These are phyloP conservation scores for Saccharomyces uvarum DNA, from an alignment of 1,139 yeast genomes.

Conservation along the genomic window DNA sequence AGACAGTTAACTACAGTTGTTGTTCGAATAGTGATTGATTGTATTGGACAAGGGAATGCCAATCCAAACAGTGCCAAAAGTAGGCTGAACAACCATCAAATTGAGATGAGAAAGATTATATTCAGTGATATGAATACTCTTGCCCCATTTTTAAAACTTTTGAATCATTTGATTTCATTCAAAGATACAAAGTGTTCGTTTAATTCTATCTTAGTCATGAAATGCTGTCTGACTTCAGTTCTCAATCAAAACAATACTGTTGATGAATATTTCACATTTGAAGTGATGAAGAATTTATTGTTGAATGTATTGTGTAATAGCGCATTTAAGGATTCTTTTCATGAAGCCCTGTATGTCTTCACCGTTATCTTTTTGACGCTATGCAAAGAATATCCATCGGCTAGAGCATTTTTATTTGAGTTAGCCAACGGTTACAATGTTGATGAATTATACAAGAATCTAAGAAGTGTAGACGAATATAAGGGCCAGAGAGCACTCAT, in stretches of 20 bases:
- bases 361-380: conserved; percentile 72
- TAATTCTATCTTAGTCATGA: conserved; percentile 73
- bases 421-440: conserved; percentile 38
- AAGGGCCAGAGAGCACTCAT: conserved; percentile 71
- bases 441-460: conserved; percentile 49
- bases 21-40: conserved; percentile 81
- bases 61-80: conserved; percentile 26
- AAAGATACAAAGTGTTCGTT: conserved; percentile 89
- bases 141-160: conserved; percentile 69
- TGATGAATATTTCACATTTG: conserved; percentile 61
- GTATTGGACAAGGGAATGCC: conserved; percentile 60
- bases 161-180: conserved; percentile 71
- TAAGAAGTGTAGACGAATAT: conserved; percentile 54
- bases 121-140: conserved; percentile 58
- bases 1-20: conserved; percentile 90
- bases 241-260: conserved; percentile 66
- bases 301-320: conserved; percentile 63
- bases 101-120: conserved; percentile 57
- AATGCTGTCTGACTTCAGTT: conserved; percentile 58
- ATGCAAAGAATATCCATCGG: conserved; percentile 45
- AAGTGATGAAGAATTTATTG: conserved; percentile 41
- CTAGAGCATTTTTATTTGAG: conserved; percentile 33
- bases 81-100: conserved; percentile 45
- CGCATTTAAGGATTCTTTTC: conserved; percentile 77
- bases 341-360: conserved; percentile 83